Evolutionary conservation across 371 early-diverging fungal species (phyloP), one percentile per base, ranked within the genome.

Genomic region (Haplosporangium sp.): DNA sequence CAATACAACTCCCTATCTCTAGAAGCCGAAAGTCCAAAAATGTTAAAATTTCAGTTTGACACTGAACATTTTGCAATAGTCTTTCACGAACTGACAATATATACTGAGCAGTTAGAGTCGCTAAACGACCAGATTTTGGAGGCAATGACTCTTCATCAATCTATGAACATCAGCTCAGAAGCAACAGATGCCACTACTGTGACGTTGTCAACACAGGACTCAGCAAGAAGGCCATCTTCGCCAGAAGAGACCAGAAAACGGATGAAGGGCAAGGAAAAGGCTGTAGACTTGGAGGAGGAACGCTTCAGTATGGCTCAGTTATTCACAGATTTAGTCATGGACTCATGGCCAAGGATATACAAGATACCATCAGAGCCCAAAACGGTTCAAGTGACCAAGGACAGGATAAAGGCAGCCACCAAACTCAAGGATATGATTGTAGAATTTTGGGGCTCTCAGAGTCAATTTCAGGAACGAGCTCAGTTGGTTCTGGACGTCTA

Each of bases 301-400:
- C 71, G 63, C 4, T 42, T 58, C 19, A 37, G 40, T 39, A 19
- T 70, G 10, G 76, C 76, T 15, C 66, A 76, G 56, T 61, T 63
- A 13, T 71, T 76, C 48, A 52, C 71, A 1, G 67, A 71, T 4
- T 52, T 76, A 3, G 66, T 62, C 63, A 65, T 70, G 72, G 58
- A 63, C 19, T 53, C 72, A n/a, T 77, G 77, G 72, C 72, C 72
- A 20, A 42, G 69, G 40, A 77, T 77, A 57, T 77, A 77, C 61
- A 67, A 71, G 65, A 63, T 61, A n/a, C 72, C 65, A 34, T 5
- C 44, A 15, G 69, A 67, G 17, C 68, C 69, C 15, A 61, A 40
- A 17, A 68, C 72, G 7, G 37, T 42, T 0, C 60, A 65, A 11
- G 64, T 64, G 72, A 65, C 56, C 3, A 65, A 65, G 56, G 55